Base-by-base conservation (phyloP, 805 yeast genomes). In the Pichia insulana region DNA sequence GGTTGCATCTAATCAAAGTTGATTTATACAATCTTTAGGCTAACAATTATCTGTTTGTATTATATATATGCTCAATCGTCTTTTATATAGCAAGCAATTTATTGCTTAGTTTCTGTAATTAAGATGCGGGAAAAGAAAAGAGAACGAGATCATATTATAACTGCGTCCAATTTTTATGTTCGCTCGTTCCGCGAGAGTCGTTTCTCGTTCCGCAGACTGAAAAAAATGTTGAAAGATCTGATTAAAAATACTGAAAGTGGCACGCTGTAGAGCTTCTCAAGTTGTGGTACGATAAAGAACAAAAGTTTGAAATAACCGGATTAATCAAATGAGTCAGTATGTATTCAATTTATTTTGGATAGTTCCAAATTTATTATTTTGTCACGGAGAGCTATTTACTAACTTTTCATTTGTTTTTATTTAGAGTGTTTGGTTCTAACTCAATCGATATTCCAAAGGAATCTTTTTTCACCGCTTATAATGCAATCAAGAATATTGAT, bases 1-100 rank as follows among this genome's bases (percentile, higher is more conserved):
- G 97, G 96, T 87, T 47, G 80, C 58, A 18, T 37, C 40, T 13
- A 54, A 54, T 30, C 44, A 51, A 40, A 26, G 32, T 26, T 26
- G 31, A 16, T 37, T 17, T 16, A 27, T 28, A 22, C 12, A 27
- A 16, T n/a, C n/a, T n/a, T n/a, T n/a, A n/a, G n/a, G n/a, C n/a
- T n/a, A n/a, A n/a, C n/a, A n/a, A n/a, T n/a, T n/a, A n/a, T n/a
- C n/a, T n/a, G n/a, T n/a, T n/a, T n/a, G n/a, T n/a, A n/a, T n/a
- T n/a, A n/a, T n/a, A n/a, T n/a, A n/a, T n/a, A n/a, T n/a, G n/a
- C n/a, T n/a, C n/a, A n/a, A n/a, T n/a, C n/a, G n/a, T n/a, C n/a
- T n/a, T n/a, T n/a, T n/a, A n/a, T n/a, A n/a, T n/a, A n/a, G n/a
- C n/a, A n/a, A n/a, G n/a, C n/a, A n/a, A n/a, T n/a, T n/a, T n/a